These are phyloP conservation scores for Inga oerstediana DNA, from an alignment of 306 rosid genomes.

Conservation along the genomic window DNA sequence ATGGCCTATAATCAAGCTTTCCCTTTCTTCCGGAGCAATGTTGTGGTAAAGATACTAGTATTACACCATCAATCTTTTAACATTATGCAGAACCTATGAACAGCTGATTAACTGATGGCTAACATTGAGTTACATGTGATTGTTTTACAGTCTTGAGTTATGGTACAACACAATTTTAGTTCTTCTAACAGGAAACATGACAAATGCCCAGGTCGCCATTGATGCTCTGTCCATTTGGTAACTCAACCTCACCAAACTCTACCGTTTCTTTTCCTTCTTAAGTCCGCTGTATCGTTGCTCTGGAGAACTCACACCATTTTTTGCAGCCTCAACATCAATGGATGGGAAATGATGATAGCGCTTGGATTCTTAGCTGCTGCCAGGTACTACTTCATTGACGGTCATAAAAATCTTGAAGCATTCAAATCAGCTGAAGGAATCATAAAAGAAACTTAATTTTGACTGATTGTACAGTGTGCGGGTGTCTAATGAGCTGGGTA, in stretches of 20 bases:
- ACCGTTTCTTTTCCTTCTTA: neutral
- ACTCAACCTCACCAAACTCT: neutral
- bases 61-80: neutral
- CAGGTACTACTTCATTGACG: slow-evolving; percentile 31
- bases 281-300: neutral
- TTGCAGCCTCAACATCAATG: slow-evolving; percentile 51
- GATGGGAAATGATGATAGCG: slow-evolving; percentile 57
- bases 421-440: neutral
- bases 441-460: neutral
- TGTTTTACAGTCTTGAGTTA: slow-evolving; percentile 46
- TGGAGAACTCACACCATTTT: neutral
- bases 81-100: neutral
- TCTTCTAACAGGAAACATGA: slow-evolving; percentile 47
- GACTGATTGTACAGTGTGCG: slow-evolving; percentile 37
- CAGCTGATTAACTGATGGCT: neutral
- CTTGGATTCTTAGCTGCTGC: slow-evolving; percentile 53
- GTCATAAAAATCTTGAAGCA: neutral
- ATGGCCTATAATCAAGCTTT: slow-evolving; percentile 48
- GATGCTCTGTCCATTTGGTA: slow-evolving; percentile 59
- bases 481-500: slow-evolving; percentile 54
- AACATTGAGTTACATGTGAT: neutral
- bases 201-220: slow-evolving; percentile 40
- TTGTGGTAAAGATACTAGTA: slow-evolving; percentile 39
- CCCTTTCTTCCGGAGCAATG: slow-evolving; percentile 53
- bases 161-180: slow-evolving; percentile 51